Percentiles rank a stretch among this genome's conserved stretches.
phyloP scores from a whole-genome alignment of 2,329 filamentous ascomycete genomes.

The Fusarium paranaense region DNA sequence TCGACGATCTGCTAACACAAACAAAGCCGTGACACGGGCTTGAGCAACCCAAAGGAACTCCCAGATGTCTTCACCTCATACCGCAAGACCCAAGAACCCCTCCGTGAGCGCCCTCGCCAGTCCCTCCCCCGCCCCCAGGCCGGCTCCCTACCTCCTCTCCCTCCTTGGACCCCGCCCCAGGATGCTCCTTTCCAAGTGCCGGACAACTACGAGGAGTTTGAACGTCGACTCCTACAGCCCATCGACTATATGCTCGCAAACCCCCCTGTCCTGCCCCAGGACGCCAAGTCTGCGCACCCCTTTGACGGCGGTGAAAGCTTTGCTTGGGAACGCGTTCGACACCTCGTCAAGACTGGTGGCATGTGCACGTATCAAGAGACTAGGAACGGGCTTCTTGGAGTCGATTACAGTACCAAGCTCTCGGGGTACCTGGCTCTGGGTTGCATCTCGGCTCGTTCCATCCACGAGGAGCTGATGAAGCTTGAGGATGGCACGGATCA shows the following conservation, averaged over 20 bases:
- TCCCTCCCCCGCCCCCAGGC: conserved; percentile 64
- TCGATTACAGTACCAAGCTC: conserved; percentile 80
- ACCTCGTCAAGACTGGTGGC: conserved; percentile 70
- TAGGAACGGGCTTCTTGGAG: conserved; percentile 76
- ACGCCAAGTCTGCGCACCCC: conserved; percentile 70
- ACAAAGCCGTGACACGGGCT: conserved; percentile 72
- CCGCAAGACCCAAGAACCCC: conserved; percentile 77
- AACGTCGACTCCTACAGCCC: conserved; percentile 67
- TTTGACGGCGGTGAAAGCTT: conserved; percentile 75
- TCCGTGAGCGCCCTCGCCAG: conserved; percentile 72
- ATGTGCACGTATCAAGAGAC: conserved; percentile 76
- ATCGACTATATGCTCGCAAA: conserved; percentile 63
- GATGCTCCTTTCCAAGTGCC: conserved; percentile 73
- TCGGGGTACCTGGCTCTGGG: conserved; percentile 80
- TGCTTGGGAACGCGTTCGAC: conserved; percentile 68
- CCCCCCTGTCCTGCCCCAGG: conserved; percentile 64
- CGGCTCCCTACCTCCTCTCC: conserved; percentile 67
- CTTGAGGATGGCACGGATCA: conserved; percentile 74
- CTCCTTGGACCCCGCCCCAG: conserved; percentile 69
- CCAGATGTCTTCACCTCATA: conserved; percentile 83
- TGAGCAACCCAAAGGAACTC: conserved; percentile 68
- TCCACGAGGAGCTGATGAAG: conserved; percentile 74
- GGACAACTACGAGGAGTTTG: conserved; percentile 62
- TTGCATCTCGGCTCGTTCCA: conserved; percentile 77
- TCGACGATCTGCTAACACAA: conserved; percentile 25